A percentile compares a stretch with the other conserved stretches of the same genome.
These are phyloP conservation scores for Triticum urartu DNA, from an alignment of 176 grass and related monocot genomes.

Conservation along the genomic window DNA sequence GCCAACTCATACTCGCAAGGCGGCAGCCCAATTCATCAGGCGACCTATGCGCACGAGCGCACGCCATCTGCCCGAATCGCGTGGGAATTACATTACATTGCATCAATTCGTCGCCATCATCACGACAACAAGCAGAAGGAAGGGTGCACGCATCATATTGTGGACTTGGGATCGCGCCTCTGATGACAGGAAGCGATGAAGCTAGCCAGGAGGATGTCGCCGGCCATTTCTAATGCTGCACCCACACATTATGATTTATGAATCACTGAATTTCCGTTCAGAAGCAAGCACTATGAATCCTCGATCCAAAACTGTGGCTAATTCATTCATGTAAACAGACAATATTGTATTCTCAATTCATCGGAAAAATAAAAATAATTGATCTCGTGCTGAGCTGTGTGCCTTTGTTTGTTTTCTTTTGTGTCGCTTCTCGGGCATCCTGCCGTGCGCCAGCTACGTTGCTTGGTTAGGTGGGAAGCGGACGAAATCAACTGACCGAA, in stretches of 20 bases:
- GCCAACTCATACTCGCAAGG: not conserved
- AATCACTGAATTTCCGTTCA: not conserved
- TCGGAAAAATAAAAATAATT: not conserved
- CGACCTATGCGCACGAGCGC: not conserved
- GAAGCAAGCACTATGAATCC: not conserved
- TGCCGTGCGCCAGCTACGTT: slow-evolving; percentile 23
- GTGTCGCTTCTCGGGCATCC: not conserved
- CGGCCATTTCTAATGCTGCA: not conserved
- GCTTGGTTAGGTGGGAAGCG: not conserved
- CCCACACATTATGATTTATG: not conserved
- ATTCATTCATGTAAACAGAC: slow-evolving; percentile 18
- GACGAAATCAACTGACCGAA: slow-evolving; percentile 27
- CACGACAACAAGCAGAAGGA: not conserved
- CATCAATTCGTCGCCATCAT: too few relatives aligned
- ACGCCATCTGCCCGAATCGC: not conserved
- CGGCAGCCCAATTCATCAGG: not conserved
- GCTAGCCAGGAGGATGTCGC: not conserved
- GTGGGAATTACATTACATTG: not conserved
- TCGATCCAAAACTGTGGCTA: not conserved
- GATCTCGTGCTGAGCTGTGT: not conserved
- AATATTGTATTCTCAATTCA: slow-evolving; percentile 20
- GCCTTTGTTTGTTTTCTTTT: not conserved
- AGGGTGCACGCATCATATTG: not conserved
- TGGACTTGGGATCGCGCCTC: not conserved
- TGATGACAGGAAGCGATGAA: not conserved